phyloP scores from a whole-genome alignment of 202 grass and related monocot species.

The Setaria italica region DNA sequence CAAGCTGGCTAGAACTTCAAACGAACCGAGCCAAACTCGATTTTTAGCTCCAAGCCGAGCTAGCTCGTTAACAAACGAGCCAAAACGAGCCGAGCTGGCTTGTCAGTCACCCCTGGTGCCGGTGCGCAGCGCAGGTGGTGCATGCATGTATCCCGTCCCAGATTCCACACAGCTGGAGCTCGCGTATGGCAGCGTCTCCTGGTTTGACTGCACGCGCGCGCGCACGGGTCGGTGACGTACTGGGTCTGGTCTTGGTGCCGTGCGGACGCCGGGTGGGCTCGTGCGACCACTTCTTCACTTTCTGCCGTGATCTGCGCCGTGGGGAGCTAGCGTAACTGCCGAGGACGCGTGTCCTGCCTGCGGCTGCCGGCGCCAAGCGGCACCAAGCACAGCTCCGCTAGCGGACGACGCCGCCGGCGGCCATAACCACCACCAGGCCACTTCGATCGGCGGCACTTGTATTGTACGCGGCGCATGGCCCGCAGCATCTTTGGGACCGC shows the following conservation, averaged over 20 bases:
- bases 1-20: no score
- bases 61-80: no score
- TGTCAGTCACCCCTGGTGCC: no score
- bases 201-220: background rate
- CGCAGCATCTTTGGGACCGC: background rate
- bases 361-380: background rate
- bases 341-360: constrained; percentile 1
- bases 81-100: no score
- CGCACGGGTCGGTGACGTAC: no score
- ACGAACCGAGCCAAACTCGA: no score
- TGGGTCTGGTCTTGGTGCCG: no score
- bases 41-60: no score
- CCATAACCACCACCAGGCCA: background rate
- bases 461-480: background rate
- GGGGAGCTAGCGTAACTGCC: background rate
- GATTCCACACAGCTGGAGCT: background rate
- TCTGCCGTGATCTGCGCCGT: background rate
- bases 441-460: background rate
- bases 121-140: background rate
- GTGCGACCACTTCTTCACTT: background rate
- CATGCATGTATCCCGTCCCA: background rate
- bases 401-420: background rate
- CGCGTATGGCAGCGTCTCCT: background rate
- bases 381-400: background rate
- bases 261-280: background rate